Evolutionary conservation across 345 rosid species (phyloP).

Genomic region (Camelina sativa): DNA sequence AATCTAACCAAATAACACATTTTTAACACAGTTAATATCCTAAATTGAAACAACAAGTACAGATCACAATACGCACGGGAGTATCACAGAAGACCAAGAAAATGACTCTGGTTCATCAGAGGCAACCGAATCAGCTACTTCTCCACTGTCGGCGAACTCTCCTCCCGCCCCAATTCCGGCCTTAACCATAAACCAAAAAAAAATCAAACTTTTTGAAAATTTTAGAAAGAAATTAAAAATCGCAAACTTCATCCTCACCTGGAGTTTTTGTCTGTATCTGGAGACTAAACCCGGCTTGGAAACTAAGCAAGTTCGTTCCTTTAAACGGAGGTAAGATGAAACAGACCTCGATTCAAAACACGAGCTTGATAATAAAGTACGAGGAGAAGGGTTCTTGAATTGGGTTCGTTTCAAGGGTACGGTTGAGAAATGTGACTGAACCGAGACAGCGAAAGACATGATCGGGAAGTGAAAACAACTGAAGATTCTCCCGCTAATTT

Average conservation of each 20-base stretch:
- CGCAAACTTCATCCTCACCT: constrained; percentile 40
- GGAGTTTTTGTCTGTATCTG: constrained; percentile 38
- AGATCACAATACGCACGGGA: constrained; percentile 66
- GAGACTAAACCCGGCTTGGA: constrained; percentile 37
- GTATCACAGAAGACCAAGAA: constrained; percentile 84
- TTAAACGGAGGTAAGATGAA: constrained; percentile 40
- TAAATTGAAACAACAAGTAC: constrained; percentile 6
- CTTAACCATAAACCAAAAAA: constrained; percentile 44
- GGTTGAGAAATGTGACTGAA: constrained; percentile 38
- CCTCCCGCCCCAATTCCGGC: constrained; percentile 50
- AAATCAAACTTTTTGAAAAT: not conserved
- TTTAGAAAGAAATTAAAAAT: constrained; percentile 5
- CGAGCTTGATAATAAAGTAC: constrained; percentile 21
- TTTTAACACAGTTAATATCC: not conserved
- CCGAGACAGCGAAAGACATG: constrained; percentile 46
- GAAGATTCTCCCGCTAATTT: constrained; percentile 39
- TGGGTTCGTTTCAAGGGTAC: constrained; percentile 10
- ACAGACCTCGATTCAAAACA: constrained; percentile 30
- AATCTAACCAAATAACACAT: constrained; percentile 2
- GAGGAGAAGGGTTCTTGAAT: constrained; percentile 25
- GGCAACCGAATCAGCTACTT: constrained; percentile 52
- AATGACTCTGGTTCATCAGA: constrained; percentile 67
- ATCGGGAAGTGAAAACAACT: constrained; percentile 29
- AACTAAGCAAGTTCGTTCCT: constrained; percentile 38
- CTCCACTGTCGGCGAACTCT: constrained; percentile 56